Evolutionary conservation across 495 filamentous ascomycete genomes (phyloP).

Genomic region (Podospora anserina): DNA sequence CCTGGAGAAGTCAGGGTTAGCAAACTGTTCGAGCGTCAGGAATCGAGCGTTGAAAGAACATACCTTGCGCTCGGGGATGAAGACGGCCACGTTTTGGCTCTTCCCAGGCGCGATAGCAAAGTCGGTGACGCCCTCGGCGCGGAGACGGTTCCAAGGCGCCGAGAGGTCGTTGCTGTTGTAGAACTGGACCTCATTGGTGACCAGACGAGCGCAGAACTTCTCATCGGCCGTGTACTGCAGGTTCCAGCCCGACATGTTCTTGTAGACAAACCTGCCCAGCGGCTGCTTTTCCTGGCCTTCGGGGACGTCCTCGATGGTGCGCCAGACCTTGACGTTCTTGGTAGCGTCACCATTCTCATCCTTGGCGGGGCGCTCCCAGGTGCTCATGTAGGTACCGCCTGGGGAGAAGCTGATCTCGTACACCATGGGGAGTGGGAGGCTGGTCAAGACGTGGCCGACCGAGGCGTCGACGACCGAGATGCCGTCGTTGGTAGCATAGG

Average conservation of each 20-base stretch:
- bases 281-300: conserved; percentile 61
- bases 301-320: conserved; percentile 57
- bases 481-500: conserved; percentile 85
- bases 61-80: conserved; percentile 93
- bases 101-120: conserved; percentile 87
- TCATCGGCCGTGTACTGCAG: conserved; percentile 95
- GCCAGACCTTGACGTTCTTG: conserved; percentile 98
- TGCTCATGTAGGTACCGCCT: conserved; percentile 85
- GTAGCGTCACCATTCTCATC: conserved; percentile 87
- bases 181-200: conserved; percentile 97
- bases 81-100: conserved; percentile 86
- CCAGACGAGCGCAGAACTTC: conserved; percentile 82
- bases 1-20: conserved; percentile 48
- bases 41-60: conserved; percentile 6
- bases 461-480: conserved; percentile 82
- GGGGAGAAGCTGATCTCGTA: conserved; percentile 95
- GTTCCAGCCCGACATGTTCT: conserved; percentile 93
- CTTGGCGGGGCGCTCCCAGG: conserved; percentile 91
- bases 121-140: conserved; percentile 83
- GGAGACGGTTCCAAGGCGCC: conserved; percentile 91
- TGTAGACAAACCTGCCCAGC: conserved; percentile 90
- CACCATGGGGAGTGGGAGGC: conserved; percentile 72
- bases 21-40: neutral
- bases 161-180: conserved; percentile 80
- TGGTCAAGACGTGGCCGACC: conserved; percentile 70